Base-by-base conservation (phyloP, 2,329 filamentous ascomycete species). In the Beauveria bassiana region DNA sequence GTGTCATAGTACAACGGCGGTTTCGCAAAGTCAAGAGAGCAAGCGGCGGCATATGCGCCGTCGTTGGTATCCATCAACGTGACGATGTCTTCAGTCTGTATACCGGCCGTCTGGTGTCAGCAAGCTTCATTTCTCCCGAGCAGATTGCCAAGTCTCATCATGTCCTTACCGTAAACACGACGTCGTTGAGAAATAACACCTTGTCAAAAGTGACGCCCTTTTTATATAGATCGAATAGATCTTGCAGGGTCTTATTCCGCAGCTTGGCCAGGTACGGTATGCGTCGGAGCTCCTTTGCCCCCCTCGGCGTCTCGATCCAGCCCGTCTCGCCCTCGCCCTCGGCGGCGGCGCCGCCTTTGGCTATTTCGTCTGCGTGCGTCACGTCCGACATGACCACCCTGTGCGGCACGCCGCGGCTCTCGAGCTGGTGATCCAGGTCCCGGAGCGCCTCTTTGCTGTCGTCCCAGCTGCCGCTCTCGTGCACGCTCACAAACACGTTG, bases 381-480 rank as follows among this genome's bases (percentile, higher is more conserved):
- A 78, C 75, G 6, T 82, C 73, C n/a, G 85, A 85, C 6, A 87
- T 69, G 3, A 81, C 76, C 26, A 90, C 79, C 31, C 75, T 81
- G 31, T 80, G 78, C 46, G 75, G 72, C 2, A 89, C 81, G 1
- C 80, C 78, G 18, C 83, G 66, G 14, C 70, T 69, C 9, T 77
- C 81, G 10, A 90, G 74, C 60, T 81, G 72, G 1, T 64, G 66
- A 62, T 88, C 85, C 31, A 91, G 74, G 26, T 81, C 77, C 24
- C 70, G 73, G 65, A 91, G 73, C 7, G 81, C 82, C 18, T 75
- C 79, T 71, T 90, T 90, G 20, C 83, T 89, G 62, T 86, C 77
- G 69, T 91, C 88, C 75, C 81, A 86, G 69, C 85, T 88, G 5
- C 87, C 87, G 66, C 84, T 87, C 71, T 91, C 88, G 62, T 83